Conservation (phyloP, 306 rosid genomes). For the Cercis canadensis region DNA sequence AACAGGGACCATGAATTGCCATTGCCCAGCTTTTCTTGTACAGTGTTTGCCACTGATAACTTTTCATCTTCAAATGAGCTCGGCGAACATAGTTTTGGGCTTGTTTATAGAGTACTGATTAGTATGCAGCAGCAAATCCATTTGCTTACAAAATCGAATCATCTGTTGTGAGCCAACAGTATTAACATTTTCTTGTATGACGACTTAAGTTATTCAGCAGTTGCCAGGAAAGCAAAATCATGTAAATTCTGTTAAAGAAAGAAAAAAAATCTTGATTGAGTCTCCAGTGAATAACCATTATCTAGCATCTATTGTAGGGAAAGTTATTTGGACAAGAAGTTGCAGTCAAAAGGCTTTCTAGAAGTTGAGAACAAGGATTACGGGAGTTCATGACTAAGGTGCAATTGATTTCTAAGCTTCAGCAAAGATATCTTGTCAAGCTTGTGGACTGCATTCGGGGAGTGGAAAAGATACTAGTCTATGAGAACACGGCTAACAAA, state of each 20-base stretch:
- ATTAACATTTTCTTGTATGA: no score
- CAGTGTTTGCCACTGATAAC: no score
- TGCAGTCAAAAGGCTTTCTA: constrained; percentile 42
- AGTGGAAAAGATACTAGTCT: constrained; percentile 37
- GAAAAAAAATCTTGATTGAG: not conserved
- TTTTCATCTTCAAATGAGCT: no score
- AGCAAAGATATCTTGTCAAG: constrained; percentile 43
- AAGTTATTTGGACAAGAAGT: constrained; percentile 21
- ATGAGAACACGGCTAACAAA: constrained; percentile 45
- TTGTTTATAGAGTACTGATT: no score
- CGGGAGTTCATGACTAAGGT: constrained; percentile 46
- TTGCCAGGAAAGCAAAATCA: constrained; percentile 8
- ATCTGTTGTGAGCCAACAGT: no score
- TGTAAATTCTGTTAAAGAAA: not conserved
- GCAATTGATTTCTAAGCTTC: constrained; percentile 39
- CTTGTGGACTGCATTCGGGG: constrained; percentile 43
- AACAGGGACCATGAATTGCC: no score
- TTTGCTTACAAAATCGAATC: no score
- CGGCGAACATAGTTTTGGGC: no score
- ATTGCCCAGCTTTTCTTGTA: no score
- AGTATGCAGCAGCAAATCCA: not conserved
- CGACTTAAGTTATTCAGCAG: not conserved
- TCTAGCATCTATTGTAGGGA: constrained; percentile 25
- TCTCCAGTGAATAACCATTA: not conserved
- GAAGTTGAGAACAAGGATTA: constrained; percentile 40